These are phyloP conservation scores for Dactylellina haptotyla DNA, from an alignment of 2,329 filamentous ascomycete genomes.

Conservation along the genomic window DNA sequence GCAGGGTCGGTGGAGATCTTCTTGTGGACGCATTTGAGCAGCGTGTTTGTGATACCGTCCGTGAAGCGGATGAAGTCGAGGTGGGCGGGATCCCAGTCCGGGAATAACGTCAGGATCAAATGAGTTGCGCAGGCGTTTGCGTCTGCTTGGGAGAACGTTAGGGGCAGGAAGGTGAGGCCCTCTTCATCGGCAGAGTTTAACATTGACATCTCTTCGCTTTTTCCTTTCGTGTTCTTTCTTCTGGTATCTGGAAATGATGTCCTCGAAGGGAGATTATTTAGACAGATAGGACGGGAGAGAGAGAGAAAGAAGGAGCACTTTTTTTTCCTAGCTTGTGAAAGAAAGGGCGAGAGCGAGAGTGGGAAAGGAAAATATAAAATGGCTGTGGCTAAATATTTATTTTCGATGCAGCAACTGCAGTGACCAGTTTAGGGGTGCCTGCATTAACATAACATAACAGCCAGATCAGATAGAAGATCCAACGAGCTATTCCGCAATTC, in stretches of 20 bases:
- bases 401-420: background rate
- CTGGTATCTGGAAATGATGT: background rate
- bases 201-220: conserved; percentile 23
- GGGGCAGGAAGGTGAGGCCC: conserved; percentile 69
- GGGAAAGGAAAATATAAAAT: background rate
- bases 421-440: conserved; percentile 6
- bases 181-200: conserved; percentile 29
- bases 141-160: conserved; percentile 80
- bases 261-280: background rate
- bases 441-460: background rate
- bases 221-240: background rate
- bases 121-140: conserved; percentile 80
- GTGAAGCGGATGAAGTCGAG: conserved; percentile 92
- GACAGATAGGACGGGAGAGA: background rate
- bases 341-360: background rate
- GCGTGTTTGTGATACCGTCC: conserved; percentile 96
- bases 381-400: conserved; percentile 35
- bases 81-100: conserved; percentile 80
- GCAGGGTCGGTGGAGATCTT: conserved; percentile 23
- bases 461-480: background rate
- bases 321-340: background rate
- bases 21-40: conserved; percentile 63
- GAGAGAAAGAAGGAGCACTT: background rate
- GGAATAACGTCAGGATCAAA: conserved; percentile 80
- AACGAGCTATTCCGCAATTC: too few relatives aligned